phyloP scores from a whole-genome alignment of 2,329 filamentous ascomycete species.

The Fusarium aywerte region DNA sequence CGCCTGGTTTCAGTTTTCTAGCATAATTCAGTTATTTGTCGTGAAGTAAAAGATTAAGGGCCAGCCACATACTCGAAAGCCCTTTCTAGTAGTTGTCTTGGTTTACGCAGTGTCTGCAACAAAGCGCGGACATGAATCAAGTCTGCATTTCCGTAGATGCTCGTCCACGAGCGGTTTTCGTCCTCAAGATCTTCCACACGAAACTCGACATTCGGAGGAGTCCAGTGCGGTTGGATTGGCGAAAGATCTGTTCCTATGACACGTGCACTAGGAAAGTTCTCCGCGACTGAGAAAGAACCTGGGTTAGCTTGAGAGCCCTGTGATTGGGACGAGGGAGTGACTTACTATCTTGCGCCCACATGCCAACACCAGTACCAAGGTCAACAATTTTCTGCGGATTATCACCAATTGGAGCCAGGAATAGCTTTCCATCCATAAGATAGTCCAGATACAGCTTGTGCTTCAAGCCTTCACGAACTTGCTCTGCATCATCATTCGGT shows the following conservation, averaged over 20 bases:
- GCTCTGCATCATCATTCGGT: constrained; percentile 64
- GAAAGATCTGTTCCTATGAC: constrained; percentile 60
- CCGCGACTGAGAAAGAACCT: constrained; percentile 53
- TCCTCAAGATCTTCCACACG: constrained; percentile 54
- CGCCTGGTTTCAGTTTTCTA: constrained; percentile 53
- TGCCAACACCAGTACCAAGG: constrained; percentile 61
- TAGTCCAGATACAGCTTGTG: constrained; percentile 62
- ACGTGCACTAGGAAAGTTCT: constrained; percentile 57
- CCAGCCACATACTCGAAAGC: constrained; percentile 53
- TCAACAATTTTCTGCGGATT: constrained; percentile 62
- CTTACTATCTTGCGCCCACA: constrained; percentile 67
- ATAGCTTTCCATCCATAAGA: constrained; percentile 56
- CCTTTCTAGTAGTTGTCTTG: constrained; percentile 60
- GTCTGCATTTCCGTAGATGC: constrained; percentile 57
- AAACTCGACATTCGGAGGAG: constrained; percentile 68
- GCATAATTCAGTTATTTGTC: constrained; percentile 16
- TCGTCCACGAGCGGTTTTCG: constrained; percentile 51
- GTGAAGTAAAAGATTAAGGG: not conserved
- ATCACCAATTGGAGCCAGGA: constrained; percentile 57
- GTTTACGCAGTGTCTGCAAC: constrained; percentile 62
- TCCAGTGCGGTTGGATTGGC: constrained; percentile 57
- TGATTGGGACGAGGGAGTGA: constrained; percentile 4
- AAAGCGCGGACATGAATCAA: constrained; percentile 65
- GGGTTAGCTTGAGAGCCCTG: constrained; percentile 10
- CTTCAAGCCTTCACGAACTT: constrained; percentile 60